These are phyloP conservation scores for Trichosporon coremiiforme DNA, from an alignment of 1,284 basidiomycete genomes.

Conservation along the genomic window DNA sequence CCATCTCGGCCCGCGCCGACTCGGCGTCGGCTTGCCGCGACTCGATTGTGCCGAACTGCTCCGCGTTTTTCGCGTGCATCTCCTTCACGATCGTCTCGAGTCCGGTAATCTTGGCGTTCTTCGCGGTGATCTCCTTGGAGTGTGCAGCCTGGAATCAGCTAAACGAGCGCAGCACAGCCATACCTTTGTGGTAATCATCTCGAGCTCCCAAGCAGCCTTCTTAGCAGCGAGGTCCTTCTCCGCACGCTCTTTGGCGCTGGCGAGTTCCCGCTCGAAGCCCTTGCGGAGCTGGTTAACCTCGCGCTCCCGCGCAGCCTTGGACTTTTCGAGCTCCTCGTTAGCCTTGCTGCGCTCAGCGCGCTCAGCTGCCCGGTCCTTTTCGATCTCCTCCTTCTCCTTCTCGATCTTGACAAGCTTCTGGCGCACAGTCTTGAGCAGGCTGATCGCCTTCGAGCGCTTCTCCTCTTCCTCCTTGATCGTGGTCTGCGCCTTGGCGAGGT, in stretches of 20 bases:
- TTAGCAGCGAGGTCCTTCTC: constrained; percentile 70
- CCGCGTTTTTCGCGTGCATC: constrained; percentile 70
- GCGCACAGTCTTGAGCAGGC: constrained; percentile 84
- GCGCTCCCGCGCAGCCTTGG: constrained; percentile 68
- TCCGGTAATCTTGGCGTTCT: constrained; percentile 66
- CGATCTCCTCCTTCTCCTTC: constrained; percentile 78
- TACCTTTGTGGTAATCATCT: constrained; percentile 74
- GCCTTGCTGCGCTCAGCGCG: constrained; percentile 63
- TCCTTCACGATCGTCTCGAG: constrained; percentile 71
- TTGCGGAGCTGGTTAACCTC: constrained; percentile 66
- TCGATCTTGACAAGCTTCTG: constrained; percentile 89
- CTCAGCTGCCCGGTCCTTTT: constrained; percentile 65
- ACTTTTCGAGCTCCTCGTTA: constrained; percentile 52
- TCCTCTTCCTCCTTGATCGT: constrained; percentile 88
- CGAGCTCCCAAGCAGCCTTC: constrained; percentile 73
- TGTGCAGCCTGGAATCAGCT: constrained; percentile 63
- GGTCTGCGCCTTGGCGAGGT: constrained; percentile 66
- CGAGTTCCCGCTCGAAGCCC: constrained; percentile 76
- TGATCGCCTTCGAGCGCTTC: constrained; percentile 89
- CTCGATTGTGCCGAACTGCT: constrained; percentile 80
- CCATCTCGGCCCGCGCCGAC: constrained; percentile 71
- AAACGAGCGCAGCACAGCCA: constrained; percentile 27
- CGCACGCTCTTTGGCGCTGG: constrained; percentile 64
- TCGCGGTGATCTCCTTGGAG: constrained; percentile 67
- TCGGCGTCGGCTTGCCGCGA: constrained; percentile 83